Conservation (phyloP, 139 green algal species). For the Tetradesmus obliquus region DNA sequence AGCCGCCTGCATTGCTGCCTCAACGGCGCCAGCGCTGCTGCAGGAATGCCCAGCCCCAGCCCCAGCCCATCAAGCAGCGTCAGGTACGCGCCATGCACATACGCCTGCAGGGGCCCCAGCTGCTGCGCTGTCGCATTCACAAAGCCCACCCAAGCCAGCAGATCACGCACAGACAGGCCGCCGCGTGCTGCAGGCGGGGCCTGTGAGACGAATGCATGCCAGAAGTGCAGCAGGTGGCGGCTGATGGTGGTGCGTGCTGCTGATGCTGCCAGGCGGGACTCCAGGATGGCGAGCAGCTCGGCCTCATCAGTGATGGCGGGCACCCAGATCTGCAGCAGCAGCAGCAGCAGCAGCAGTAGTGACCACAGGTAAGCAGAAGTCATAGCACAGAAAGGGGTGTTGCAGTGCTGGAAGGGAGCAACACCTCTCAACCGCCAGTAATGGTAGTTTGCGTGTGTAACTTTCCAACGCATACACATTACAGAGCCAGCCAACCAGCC, state of each 20-base stretch:
- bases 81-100: constrained; percentile 91
- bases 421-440: neutral
- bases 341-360: neutral
- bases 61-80: constrained; percentile 96
- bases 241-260: constrained; percentile 1
- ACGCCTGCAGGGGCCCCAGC: constrained; percentile 76
- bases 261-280: constrained; percentile 43
- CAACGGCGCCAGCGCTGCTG: constrained; percentile 54
- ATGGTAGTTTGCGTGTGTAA: neutral
- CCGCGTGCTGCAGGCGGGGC: constrained; percentile 59
- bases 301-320: constrained; percentile 69
- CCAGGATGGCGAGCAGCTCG: constrained; percentile 84
- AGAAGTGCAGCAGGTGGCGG: constrained; percentile 84
- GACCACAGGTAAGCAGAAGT: neutral
- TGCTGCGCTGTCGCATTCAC: constrained; percentile 68
- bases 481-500: neutral
- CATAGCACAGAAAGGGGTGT: too few relatives aligned
- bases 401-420: too few relatives aligned
- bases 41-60: constrained; percentile 79
- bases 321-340: constrained; percentile 79
- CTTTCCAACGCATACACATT: neutral
- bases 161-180: constrained; percentile 88
- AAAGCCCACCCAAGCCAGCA: constrained; percentile 94
- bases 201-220: constrained; percentile 72
- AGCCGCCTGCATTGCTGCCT: constrained; percentile 63